phyloP scores from a whole-genome alignment of 164 flowering plant genomes.

The Stephania cephalantha region DNA sequence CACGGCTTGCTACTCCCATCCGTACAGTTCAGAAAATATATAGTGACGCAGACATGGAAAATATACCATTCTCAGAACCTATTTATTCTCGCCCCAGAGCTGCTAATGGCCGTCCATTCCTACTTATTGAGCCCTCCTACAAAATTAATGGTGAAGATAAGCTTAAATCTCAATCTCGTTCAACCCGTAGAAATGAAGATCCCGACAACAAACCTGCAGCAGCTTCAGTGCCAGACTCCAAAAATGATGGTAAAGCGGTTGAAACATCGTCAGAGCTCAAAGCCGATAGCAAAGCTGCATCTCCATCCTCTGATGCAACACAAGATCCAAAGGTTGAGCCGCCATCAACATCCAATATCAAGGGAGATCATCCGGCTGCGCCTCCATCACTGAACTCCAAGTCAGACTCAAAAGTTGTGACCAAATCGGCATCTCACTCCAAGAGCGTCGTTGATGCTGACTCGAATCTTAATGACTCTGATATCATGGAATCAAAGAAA shows the following conservation, averaged over 20 bases:
- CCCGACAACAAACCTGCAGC: conserved; percentile 22
- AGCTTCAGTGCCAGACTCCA: conserved; percentile 12
- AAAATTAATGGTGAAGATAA: conserved; percentile 62
- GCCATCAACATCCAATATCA: conserved; percentile 20
- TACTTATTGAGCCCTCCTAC: conserved; percentile 63
- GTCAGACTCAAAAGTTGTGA: conserved; percentile 3
- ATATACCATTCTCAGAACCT: conserved; percentile 49
- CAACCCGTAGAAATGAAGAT: conserved; percentile 41
- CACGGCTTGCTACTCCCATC: conserved; percentile 92
- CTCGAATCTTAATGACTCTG: conserved; percentile 15
- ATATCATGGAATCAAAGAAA: conserved; percentile 31
- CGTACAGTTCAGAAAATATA: conserved; percentile 84
- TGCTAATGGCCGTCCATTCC: conserved; percentile 46
- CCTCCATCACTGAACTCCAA: conserved; percentile 7
- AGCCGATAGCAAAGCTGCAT: not conserved
- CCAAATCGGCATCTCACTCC: conserved; percentile 6
- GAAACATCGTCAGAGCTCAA: conserved; percentile 16
- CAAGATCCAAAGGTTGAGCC: conserved; percentile 12
- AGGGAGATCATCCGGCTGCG: conserved; percentile 14
- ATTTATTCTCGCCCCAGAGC: conserved; percentile 32
- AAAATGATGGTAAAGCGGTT: conserved; percentile 18
- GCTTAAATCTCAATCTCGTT: conserved; percentile 39
- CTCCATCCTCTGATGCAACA: conserved; percentile 17
- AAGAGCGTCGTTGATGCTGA: not conserved
- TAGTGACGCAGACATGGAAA: conserved; percentile 64